Conservation (phyloP, 306 rosid genomes). For the Corylus avellana region DNA sequence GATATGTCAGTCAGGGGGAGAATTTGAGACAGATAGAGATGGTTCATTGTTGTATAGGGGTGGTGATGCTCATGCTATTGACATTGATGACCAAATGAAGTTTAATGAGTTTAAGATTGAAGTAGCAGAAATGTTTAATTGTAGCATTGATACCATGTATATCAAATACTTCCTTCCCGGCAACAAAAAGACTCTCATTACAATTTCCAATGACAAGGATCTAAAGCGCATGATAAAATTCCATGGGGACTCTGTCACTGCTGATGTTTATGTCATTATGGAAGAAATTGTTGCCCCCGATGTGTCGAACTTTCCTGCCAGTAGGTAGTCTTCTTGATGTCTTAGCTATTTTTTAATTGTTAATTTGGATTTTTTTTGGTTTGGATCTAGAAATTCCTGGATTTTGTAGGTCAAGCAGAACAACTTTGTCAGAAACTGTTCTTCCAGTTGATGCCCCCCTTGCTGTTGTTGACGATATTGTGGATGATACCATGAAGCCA, state of each 20-base stretch:
- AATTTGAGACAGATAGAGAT: slow-evolving; percentile 64
- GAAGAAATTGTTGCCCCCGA: slow-evolving; percentile 63
- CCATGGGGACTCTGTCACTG: slow-evolving; percentile 58
- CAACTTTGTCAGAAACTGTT: slow-evolving; percentile 88
- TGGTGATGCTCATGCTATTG: slow-evolving; percentile 91
- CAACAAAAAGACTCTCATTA: slow-evolving; percentile 83
- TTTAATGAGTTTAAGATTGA: slow-evolving; percentile 74
- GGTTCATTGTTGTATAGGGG: slow-evolving; percentile 72
- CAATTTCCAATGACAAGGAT: slow-evolving; percentile 96
- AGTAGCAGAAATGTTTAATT: slow-evolving; percentile 78
- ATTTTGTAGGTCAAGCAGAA: slow-evolving; percentile 87
- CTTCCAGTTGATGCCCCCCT: slow-evolving; percentile 50
- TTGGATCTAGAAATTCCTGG: slow-evolving; percentile 29
- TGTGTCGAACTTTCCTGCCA: slow-evolving; percentile 81
- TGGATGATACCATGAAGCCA: slow-evolving; percentile 43
- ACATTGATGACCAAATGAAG: slow-evolving; percentile 70
- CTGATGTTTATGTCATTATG: slow-evolving; percentile 61
- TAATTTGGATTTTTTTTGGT: slow-evolving; percentile 21
- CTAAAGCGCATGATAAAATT: slow-evolving; percentile 86
- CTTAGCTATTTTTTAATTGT: slow-evolving; percentile 28
- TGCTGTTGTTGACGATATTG: slow-evolving; percentile 36
- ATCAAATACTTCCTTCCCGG: slow-evolving; percentile 92
- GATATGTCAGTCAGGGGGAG: slow-evolving; percentile 93
- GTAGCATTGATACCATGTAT: slow-evolving; percentile 44
- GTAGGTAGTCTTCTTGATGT: slow-evolving; percentile 79